Conservation (phyloP, 2,329 filamentous ascomycete genomes). For the Mycosphaerelloides madeirae region DNA sequence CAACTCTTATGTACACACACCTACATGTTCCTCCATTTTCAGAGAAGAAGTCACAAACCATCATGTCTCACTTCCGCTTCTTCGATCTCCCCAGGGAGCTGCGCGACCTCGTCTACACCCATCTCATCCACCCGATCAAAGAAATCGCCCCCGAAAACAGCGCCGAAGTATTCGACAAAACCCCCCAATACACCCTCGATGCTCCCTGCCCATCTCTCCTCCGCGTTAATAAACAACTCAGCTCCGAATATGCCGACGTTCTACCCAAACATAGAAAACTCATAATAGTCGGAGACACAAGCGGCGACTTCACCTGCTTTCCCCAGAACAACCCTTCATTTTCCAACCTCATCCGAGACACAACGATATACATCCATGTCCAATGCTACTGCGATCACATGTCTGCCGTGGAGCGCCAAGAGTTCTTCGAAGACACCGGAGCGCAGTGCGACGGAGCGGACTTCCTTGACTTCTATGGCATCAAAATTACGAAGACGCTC, state of each 20-base stretch:
- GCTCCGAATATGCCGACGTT: background rate
- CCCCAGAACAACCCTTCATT: background rate
- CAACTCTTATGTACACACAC: too few species aligned
- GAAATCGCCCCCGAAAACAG: background rate
- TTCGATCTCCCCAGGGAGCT: constrained; percentile 2
- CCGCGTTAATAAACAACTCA: background rate
- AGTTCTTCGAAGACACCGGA: background rate
- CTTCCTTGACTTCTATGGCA: background rate
- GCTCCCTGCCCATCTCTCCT: background rate
- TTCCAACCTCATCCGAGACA: background rate
- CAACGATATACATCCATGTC: background rate
- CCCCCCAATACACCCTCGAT: background rate
- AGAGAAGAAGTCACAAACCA: background rate
- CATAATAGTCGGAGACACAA: background rate
- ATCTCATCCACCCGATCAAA: background rate
- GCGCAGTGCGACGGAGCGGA: background rate
- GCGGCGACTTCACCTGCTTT: background rate
- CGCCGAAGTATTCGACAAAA: background rate
- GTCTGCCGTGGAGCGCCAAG: background rate
- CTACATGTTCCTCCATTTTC: too few species aligned
- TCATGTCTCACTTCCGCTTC: background rate
- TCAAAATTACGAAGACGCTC: background rate
- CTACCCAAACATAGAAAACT: background rate
- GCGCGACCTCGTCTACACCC: background rate
- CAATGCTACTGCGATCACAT: background rate